These are phyloP conservation scores for Tricholomella constricta DNA, from an alignment of 768 basidiomycete species.

Conservation along the genomic window DNA sequence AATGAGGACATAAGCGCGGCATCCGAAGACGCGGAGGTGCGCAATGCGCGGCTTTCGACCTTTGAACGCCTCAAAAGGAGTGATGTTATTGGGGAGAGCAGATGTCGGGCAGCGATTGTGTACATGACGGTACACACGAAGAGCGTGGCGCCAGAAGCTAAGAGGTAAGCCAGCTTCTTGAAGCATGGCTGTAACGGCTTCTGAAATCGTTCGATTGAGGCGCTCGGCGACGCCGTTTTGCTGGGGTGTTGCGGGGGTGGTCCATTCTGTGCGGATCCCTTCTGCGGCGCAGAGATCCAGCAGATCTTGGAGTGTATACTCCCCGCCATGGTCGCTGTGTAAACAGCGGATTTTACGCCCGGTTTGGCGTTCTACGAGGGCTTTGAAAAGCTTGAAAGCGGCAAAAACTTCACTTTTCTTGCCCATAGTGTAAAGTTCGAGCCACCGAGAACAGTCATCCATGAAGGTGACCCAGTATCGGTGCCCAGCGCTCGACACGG, in stretches of 20 bases:
- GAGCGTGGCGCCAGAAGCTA: conserved; percentile 2
- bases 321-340: conserved; percentile 37
- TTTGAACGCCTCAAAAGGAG: conserved; percentile 9
- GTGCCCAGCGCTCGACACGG: neutral
- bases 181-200: conserved; percentile 21
- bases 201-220: conserved; percentile 35
- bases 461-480: conserved; percentile 9
- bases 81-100: neutral
- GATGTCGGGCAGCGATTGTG: conserved; percentile 8
- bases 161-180: too few species aligned
- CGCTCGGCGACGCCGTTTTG: conserved; percentile 47
- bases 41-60: conserved; percentile 14
- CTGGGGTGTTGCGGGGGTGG: too few species aligned
- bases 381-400: too few species aligned
- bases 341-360: conserved; percentile 24
- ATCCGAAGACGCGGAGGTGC: conserved; percentile 39
- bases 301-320: conserved; percentile 31
- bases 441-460: conserved; percentile 1
- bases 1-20: too few species aligned
- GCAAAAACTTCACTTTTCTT: conserved; percentile 23
- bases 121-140: neutral
- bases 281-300: conserved; percentile 20
- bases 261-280: conserved; percentile 27
- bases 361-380: conserved; percentile 30
- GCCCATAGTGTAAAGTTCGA: conserved; percentile 4